Conservation (phyloP, 73 alveolate genomes). For the Symbiodinium pilosum region DNA sequence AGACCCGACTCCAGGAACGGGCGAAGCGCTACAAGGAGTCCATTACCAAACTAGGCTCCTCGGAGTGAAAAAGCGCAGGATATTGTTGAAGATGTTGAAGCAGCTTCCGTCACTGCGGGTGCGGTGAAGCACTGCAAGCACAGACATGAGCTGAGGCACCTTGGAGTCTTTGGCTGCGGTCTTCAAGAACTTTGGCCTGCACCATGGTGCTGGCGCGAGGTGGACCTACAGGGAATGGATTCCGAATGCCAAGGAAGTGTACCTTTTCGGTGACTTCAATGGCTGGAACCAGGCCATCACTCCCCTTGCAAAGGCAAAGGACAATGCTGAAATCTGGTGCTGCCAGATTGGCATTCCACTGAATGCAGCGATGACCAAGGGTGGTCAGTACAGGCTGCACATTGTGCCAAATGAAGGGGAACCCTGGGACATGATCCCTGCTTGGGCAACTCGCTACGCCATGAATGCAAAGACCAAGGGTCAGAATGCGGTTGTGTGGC, state of each 20-base stretch:
- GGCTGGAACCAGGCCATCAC: constrained; percentile 56
- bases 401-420: constrained; percentile 76
- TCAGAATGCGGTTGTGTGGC: constrained; percentile 84
- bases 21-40: constrained; percentile 56
- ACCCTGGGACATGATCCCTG: constrained; percentile 56
- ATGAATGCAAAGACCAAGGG: constrained; percentile 39
- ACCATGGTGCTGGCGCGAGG: constrained; percentile 49
- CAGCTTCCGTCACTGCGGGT: too few species aligned
- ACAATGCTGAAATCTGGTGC: constrained; percentile 28
- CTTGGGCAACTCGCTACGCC: constrained; percentile 79
- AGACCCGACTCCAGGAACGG: constrained; percentile 3
- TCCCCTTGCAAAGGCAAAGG: constrained; percentile 33
- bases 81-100: too few species aligned
- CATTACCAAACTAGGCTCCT: constrained; percentile 34
- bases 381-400: constrained; percentile 76
- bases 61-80: constrained; percentile 25
- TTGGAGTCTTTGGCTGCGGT: constrained; percentile 36
- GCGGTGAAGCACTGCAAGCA: too few species aligned
- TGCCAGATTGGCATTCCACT: constrained; percentile 56
- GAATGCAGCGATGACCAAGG: constrained; percentile 71
- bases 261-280: constrained; percentile 71
- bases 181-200: constrained; percentile 75
- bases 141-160: constrained; percentile 70
- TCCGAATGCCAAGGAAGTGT: constrained; percentile 45
- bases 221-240: constrained; percentile 75